A percentile compares a stretch with the other conserved stretches of the same genome.
These are phyloP conservation scores for Gentiana macrophylla DNA, from an alignment of 257 asterid genomes.

Conservation along the genomic window DNA sequence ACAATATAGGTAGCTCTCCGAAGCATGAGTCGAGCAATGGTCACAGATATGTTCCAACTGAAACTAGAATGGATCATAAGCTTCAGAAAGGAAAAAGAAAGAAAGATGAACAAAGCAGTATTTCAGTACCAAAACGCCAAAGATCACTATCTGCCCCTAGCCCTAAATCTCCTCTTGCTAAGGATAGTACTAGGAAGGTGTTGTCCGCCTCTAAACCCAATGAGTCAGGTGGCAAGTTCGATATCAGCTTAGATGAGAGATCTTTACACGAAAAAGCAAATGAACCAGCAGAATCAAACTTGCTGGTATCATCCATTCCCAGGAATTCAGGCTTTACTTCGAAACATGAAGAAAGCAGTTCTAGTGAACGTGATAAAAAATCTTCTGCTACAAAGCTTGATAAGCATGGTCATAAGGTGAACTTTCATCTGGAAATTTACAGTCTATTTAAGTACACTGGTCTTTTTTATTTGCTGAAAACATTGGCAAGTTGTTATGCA, in stretches of 20 bases:
- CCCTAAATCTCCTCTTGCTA: constrained; percentile 28
- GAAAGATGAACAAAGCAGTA: constrained; percentile 36
- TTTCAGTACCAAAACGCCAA: constrained; percentile 74
- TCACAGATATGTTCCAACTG: constrained; percentile 36
- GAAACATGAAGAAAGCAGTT: constrained; percentile 40
- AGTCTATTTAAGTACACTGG: neutral
- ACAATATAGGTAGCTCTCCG: constrained; percentile 34
- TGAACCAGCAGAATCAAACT: constrained; percentile 50
- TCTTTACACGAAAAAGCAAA: constrained; percentile 25
- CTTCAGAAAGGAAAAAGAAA: constrained; percentile 49
- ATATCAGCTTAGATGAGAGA: constrained; percentile 44
- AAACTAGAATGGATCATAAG: constrained; percentile 31
- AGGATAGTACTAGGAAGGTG: constrained; percentile 28
- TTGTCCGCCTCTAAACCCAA: constrained; percentile 21
- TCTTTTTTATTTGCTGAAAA: neutral
- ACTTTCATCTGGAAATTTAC: constrained; percentile 5
- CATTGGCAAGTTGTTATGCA: constrained; percentile 16
- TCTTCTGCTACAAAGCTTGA: constrained; percentile 20
- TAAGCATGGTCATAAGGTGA: constrained; percentile 48
- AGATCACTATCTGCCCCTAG: constrained; percentile 60
- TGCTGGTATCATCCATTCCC: constrained; percentile 30
- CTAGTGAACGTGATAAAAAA: constrained; percentile 29
- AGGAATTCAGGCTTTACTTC: constrained; percentile 28
- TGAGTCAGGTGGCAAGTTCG: constrained; percentile 42
- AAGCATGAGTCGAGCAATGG: constrained; percentile 71